Base-by-base conservation (phyloP, 768 basidiomycete species). In the Dendrothele bispora region DNA sequence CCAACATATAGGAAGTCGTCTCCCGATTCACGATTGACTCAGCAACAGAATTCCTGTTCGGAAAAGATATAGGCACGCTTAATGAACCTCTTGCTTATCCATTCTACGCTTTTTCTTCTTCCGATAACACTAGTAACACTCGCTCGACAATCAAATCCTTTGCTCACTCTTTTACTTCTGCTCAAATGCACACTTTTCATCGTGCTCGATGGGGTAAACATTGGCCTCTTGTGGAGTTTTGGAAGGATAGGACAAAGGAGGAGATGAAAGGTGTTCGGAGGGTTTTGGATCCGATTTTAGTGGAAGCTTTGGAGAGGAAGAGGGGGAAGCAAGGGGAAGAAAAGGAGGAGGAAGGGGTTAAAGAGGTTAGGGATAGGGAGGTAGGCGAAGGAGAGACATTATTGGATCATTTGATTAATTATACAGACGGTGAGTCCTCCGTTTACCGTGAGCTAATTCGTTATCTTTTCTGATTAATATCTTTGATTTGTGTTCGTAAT, bases 11-110 rank as follows among this genome's bases (percentile, higher is more conserved):
- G 61, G 71, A 68, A 48, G 49, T 63, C 4, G 56, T 66, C 18
- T 64, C 61, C 12, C 61, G 70, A 2, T 73, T 74, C 47, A 70
- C 74, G 1, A 58, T 74, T 5, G 74, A 74, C 54, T 63, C 69
- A 17, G n/a, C n/a, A n/a, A n/a, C n/a, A n/a, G n/a, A n/a, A n/a
- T n/a, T n/a, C n/a, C n/a, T n/a, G n/a, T n/a, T 69, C 71, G 71
- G 72, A 20, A 52, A 54, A 38, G 60, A 62, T 46, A 66, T 70
- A 3, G 39, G 68, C 40, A 62, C 57, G 25, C 62, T 73, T 26
- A 53, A 60, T 1, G 55, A 54, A 2, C 61, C 59, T 7, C 55
- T 74, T 21, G 61, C 59, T 25, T 69, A 66, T 25, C 67, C 68
- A 3, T 45, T 59, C 2, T 40, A 46, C 3, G 29, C 24, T 7